Conservation (phyloP, 208 protist species). For the Leptomonas pyrrhocoris region DNA sequence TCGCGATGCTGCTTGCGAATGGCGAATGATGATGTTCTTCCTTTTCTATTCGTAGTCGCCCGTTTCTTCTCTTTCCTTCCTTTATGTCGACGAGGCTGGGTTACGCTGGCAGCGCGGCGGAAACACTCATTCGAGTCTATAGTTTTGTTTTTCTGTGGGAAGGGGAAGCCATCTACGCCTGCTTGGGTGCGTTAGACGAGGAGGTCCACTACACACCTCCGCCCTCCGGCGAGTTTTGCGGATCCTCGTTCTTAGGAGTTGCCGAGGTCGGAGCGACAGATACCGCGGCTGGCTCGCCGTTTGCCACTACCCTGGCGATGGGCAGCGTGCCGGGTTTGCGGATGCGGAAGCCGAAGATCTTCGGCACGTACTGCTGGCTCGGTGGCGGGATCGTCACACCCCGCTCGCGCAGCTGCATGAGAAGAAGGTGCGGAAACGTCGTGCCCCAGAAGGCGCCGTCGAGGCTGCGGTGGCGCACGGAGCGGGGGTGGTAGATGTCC, state of each 20-base stretch:
- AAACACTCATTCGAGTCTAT: neutral
- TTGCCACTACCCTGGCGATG: conserved; percentile 6
- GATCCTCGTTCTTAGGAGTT: conserved; percentile 8
- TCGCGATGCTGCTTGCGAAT: too few relatives aligned
- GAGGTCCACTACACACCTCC: neutral
- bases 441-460: conserved; percentile 98
- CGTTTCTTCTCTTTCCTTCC: neutral
- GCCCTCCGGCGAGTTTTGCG: neutral
- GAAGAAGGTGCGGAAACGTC: conserved; percentile 96
- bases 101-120: neutral
- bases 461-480: conserved; percentile 91
- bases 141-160: conserved; percentile 7
- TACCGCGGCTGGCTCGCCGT: neutral
- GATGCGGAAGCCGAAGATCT: conserved; percentile 97
- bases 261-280: neutral
- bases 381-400: conserved; percentile 48
- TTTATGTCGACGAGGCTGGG: neutral
- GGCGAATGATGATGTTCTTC: too few relatives aligned
- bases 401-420: conserved; percentile 80
- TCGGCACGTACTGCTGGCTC: conserved; percentile 93
- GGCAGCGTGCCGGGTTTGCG: conserved; percentile 52
- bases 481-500: conserved; percentile 97
- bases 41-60: too few relatives aligned
- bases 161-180: conserved; percentile 13
- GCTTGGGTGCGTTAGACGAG: conserved; percentile 1